Evolutionary conservation across 148 eudicot species (phyloP), one percentile per base, ranked within the genome.

Genomic region (Chenopodium suecicum): DNA sequence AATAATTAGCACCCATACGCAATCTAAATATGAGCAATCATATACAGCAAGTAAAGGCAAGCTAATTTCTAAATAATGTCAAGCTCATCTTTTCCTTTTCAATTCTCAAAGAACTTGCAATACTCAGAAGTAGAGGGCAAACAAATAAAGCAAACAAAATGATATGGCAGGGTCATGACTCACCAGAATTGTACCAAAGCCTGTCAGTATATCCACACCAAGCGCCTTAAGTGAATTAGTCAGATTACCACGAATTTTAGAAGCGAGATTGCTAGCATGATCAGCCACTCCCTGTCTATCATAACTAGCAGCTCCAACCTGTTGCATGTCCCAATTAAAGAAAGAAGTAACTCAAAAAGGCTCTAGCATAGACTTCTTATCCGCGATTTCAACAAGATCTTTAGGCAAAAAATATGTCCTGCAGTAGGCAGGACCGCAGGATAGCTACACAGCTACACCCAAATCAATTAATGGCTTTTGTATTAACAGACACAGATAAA

Each of bases 221-320:
- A 94, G 92, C 81, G 94, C 86, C 89, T 96, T 96, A 74, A 96
- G 60, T 70, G 99, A 96, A 80, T 94, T 96, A 50, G 98, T 96
- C 82, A 96, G 88, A 82, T 91, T 91, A 64, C 86, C 89, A 44
- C 99, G 88, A 31, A 96, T 96, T 84, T 96, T 96, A 27, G 98
- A 86, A 82, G 99, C 99, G 81, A 96, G 92, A 85, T 91, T 91
- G 79, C 85, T 94, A 54, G 99, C 99, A 88, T 96, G 99, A 80
- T 96, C 97, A 81, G 99, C 98, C 68, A 96, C 98, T 22, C 91
- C 93, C 88, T 96, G 99, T 83, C 99, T 91, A 89, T 96, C 98
- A 83, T 94, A 96, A 63, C 83, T 91, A 80, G 99, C 99, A 77
- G 99, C 97, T 70, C 94, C 98, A 84, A 96, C 99, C 99, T 96